phyloP scores from a whole-genome alignment of 768 basidiomycete species.

The Daedaleopsis nitida region DNA sequence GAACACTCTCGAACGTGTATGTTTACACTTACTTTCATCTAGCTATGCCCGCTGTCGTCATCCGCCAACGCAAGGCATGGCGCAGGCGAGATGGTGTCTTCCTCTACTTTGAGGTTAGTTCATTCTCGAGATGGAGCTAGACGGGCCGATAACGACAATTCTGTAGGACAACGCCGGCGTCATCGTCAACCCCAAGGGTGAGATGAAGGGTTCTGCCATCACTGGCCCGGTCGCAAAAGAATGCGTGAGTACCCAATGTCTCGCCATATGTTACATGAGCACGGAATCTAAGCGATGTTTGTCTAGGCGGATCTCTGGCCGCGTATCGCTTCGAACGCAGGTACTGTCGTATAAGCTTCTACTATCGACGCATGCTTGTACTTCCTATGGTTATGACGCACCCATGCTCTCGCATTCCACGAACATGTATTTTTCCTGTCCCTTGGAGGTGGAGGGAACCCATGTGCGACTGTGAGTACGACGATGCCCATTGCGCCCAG shows the following conservation, averaged over 20 bases:
- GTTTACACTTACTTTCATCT: background rate
- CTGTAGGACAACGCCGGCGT: constrained; percentile 90
- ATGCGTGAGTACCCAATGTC: constrained; percentile 68
- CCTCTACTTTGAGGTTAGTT: constrained; percentile 91
- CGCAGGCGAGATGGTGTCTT: constrained; percentile 97
- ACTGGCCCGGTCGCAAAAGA: constrained; percentile 99
- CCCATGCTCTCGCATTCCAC: constrained; percentile 9
- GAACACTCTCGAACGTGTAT: background rate
- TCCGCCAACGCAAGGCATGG: constrained; percentile 99
- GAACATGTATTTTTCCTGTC: constrained; percentile 12
- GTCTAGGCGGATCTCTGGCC: constrained; percentile 94
- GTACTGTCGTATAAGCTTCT: constrained; percentile 85
- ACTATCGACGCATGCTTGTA: constrained; percentile 29
- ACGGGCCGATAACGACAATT: background rate
- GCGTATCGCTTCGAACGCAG: constrained; percentile 98
- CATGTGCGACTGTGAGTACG: background rate
- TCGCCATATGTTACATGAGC: background rate
- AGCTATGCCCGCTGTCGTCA: constrained; percentile 97
- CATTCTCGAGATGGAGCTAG: background rate
- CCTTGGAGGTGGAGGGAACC: background rate
- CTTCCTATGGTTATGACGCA: constrained; percentile 31
- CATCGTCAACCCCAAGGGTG: constrained; percentile 98
- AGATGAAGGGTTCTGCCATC: constrained; percentile 99
- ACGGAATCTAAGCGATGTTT: background rate
- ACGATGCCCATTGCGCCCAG: background rate